These are phyloP conservation scores for Capsicum rhomboideum DNA, from an alignment of 257 asterid genomes.

Conservation along the genomic window DNA sequence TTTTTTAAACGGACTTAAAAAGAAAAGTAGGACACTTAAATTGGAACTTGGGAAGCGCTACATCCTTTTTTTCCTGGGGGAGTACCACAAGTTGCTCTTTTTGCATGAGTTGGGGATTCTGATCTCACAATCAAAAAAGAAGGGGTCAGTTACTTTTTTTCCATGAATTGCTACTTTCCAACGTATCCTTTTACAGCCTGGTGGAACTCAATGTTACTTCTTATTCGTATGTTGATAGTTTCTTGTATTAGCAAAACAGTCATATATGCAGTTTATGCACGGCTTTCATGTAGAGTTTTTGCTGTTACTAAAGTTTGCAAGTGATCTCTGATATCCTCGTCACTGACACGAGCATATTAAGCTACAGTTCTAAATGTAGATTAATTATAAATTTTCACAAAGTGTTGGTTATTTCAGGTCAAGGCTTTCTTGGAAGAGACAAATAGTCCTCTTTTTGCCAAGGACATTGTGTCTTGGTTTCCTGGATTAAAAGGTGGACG, in stretches of 20 bases:
- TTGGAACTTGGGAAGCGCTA: neutral
- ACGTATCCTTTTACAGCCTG: neutral
- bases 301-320: neutral
- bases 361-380: neutral
- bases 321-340: neutral
- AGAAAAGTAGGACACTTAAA: neutral
- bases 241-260: neutral
- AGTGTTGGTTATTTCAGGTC: slow-evolving; percentile 38
- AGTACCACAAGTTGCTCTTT: neutral
- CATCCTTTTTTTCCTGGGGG: neutral
- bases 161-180: neutral
- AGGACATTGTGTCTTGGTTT: slow-evolving; percentile 60
- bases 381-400: neutral
- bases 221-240: neutral
- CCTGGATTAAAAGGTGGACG: slow-evolving; percentile 87
- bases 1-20: too few relatives aligned
- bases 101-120: neutral
- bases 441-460: slow-evolving; percentile 50
- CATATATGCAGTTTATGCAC: neutral
- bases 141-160: neutral
- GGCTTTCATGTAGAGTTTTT: neutral
- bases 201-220: neutral
- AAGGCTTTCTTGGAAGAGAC: slow-evolving; percentile 31
- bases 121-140: neutral
- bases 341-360: neutral